Evolutionary conservation across 75 land plant genomes (phyloP).

Genomic region (Selaginella tamariscina): DNA sequence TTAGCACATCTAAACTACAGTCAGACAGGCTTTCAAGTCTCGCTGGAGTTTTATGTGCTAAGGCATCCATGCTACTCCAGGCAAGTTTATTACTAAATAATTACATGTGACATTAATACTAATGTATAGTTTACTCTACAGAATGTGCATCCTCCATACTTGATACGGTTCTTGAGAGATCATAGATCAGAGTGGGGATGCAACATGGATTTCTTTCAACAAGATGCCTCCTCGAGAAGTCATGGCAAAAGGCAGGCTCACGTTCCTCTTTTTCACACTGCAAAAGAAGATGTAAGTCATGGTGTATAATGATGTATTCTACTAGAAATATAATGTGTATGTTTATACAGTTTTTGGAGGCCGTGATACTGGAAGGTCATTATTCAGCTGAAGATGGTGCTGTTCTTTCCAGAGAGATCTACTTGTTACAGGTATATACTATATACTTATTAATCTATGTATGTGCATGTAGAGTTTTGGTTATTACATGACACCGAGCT

Average conservation of each 20-base stretch:
- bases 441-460: too few relatives aligned
- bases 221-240: not conserved
- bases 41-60: conserved; percentile 85
- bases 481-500: not conserved
- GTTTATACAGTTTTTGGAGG: not conserved
- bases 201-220: not conserved
- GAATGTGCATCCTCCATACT: not conserved
- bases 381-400: not conserved
- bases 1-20: conserved; percentile 34
- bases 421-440: not conserved
- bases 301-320: not conserved
- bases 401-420: not conserved
- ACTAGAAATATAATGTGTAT: not conserved
- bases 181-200: not conserved
- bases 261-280: not conserved
- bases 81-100: conserved; percentile 20
- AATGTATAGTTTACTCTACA: too few relatives aligned
- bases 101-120: not conserved
- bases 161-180: not conserved
- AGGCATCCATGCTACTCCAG: conserved; percentile 97
- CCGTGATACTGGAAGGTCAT: not conserved
- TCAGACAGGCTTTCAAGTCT: conserved; percentile 25
- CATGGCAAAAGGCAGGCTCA: not conserved
- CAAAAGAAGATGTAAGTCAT: not conserved
- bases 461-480: not conserved